Evolutionary conservation across 2,329 filamentous ascomycete genomes (phyloP), one percentile per base, ranked within the genome.

Genomic region (Madurella fahalii): DNA sequence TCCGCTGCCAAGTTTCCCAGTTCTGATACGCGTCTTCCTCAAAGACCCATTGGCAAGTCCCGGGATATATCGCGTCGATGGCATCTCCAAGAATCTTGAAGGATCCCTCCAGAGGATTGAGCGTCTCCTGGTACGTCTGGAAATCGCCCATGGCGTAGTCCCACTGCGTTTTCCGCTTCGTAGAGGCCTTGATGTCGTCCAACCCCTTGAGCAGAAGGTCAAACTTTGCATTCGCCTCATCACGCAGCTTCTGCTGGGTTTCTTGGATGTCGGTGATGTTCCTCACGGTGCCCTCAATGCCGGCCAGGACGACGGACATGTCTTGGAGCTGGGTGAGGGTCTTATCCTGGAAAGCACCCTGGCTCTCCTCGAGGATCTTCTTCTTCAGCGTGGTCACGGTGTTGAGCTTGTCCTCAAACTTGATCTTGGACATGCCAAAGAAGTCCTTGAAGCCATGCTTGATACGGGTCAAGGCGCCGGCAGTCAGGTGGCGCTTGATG

Each of bases 361-460:
- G 58, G 49, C 58, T 61, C 42, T 56, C 61, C 46, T 63, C 61
- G 15, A 63, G 44, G 12, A 62, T 59, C 41, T 60, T 62, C 50
- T 52, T 53, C 52, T 63, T 63, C 7, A 60, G 40, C 4, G 39
- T 37, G 5, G 60, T 54, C 2, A 64, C 58, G 5, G 50, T 40
- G 12, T 18, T 46, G 5, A 61, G 53, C 52, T 61, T 59, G 3
- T 53, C 60, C 16, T 58, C 54, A 18, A 64, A 64, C 53, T 64
- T 64, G 17, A 20, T 39, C 48, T 59, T 62, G n/a, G 52, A 54
- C 11, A 49, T 8, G 17, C 61, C 61, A 39, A 61, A 62, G 20
- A 63, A 63, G 46, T 62, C 61, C 46, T 61, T 62, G 57, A 63
- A 56, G 31, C 58, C 60, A 16, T 63, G 61, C 34, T 58, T 57